Percentiles rank a stretch among this genome's conserved stretches.
These are phyloP conservation scores for Ceratocystis albifundus DNA, from an alignment of 2,329 filamentous ascomycete genomes.

Conservation along the genomic window DNA sequence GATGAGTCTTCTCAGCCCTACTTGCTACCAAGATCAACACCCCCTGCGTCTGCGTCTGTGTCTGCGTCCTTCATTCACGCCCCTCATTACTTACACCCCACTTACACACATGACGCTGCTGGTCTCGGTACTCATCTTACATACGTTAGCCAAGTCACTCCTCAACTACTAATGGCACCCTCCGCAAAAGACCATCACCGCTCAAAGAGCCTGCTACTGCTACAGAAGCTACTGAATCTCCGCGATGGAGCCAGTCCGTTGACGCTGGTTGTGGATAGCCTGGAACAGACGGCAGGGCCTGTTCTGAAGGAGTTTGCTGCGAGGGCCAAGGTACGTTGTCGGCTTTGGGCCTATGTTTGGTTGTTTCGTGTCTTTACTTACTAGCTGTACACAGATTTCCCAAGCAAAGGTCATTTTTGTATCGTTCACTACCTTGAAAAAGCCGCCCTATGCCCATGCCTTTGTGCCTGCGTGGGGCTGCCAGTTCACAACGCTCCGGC, in stretches of 20 bases:
- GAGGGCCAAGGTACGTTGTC: slow-evolving; percentile 53
- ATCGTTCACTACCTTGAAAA: slow-evolving; percentile 61
- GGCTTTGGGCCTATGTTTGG: not conserved
- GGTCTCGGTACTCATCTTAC: not conserved
- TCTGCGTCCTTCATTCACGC: not conserved
- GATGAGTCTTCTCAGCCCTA: not conserved
- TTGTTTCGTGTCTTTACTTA: not conserved
- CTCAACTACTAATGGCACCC: slow-evolving; percentile 39
- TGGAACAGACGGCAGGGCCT: slow-evolving; percentile 67
- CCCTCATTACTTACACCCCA: not conserved
- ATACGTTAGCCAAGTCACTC: too few species aligned
- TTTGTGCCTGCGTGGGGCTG: slow-evolving; percentile 56
- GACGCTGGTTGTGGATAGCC: slow-evolving; percentile 70
- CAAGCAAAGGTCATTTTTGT: slow-evolving; percentile 64
- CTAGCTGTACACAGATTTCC: slow-evolving; percentile 31
- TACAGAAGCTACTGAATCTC: slow-evolving; percentile 69
- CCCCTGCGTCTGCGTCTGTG: too few species aligned
- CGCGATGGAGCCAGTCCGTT: slow-evolving; percentile 74
- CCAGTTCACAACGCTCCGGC: slow-evolving; percentile 42
- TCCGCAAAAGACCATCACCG: slow-evolving; percentile 54
- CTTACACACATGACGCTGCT: not conserved
- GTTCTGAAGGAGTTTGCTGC: slow-evolving; percentile 62
- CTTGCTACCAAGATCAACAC: not conserved
- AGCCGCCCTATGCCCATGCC: slow-evolving; percentile 52
- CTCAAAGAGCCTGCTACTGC: slow-evolving; percentile 71